Conservation (phyloP, 106 monocot genomes). For the Acanthochlamys bracteata region DNA sequence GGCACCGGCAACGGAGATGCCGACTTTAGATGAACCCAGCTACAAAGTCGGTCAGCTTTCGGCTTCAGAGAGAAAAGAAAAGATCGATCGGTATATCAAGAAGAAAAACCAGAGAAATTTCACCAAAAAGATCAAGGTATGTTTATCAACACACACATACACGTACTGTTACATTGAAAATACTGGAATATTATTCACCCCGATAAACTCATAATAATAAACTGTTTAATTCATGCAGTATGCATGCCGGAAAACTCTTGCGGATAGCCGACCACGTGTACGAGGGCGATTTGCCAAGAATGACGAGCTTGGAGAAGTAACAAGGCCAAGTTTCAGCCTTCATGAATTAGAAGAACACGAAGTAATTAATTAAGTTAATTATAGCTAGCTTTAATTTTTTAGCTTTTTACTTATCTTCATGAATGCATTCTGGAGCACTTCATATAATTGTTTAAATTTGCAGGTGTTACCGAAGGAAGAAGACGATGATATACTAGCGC, state of each 20-base stretch:
- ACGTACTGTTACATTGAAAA: no score
- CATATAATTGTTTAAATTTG: not conserved
- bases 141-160: not conserved
- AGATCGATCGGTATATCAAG: not conserved
- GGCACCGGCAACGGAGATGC: not conserved
- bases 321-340: not conserved
- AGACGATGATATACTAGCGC: constrained; percentile 24
- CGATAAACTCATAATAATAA: not conserved
- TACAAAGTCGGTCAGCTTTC: not conserved
- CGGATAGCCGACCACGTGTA: constrained; percentile 44
- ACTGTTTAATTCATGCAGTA: constrained; percentile 22
- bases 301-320: constrained; percentile 8
- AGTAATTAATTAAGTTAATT: not conserved
- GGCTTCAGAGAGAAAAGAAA: not conserved
- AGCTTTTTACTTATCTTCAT: not conserved
- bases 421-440: not conserved
- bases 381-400: not conserved
- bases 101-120: constrained; percentile 1
- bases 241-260: constrained; percentile 57
- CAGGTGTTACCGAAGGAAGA: constrained; percentile 33
- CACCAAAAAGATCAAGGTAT: constrained; percentile 2
- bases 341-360: not conserved
- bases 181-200: no score
- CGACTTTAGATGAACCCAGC: not conserved
- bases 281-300: constrained; percentile 50